Conservation (phyloP, 495 filamentous ascomycete genomes). For the Annulohypoxylon maeteangense region DNA sequence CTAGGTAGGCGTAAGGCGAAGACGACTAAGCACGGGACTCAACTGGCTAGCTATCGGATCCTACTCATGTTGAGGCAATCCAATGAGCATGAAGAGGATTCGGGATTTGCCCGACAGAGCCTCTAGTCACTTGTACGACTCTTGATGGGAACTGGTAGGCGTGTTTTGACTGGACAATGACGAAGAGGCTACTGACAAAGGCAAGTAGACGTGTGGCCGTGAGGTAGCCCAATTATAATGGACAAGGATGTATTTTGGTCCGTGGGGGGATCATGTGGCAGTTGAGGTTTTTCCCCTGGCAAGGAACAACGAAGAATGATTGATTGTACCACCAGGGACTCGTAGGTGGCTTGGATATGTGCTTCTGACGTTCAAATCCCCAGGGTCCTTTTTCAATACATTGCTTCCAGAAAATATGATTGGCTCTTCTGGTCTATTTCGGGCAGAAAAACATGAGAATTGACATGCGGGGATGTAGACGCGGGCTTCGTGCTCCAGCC, state of each 20-base stretch:
- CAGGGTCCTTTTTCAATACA: conserved; percentile 9
- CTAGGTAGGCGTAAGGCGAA: conserved; percentile 20
- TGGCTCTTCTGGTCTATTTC: conserved; percentile 22
- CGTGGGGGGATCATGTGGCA: conserved; percentile 36
- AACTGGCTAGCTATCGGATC: conserved; percentile 34
- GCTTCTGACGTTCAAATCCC: conserved; percentile 22
- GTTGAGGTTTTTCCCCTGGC: conserved; percentile 25
- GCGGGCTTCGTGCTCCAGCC: conserved; percentile 11
- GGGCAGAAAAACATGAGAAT: conserved; percentile 32
- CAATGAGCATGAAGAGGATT: conserved; percentile 26
- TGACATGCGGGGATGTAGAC: conserved; percentile 17
- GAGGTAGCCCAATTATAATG: not conserved
- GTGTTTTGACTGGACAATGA: conserved; percentile 9
- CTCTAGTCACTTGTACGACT: conserved; percentile 12
- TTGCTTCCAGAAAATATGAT: conserved; percentile 8
- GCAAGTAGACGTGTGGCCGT: conserved; percentile 7
- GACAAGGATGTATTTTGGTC: not conserved
- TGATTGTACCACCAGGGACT: conserved; percentile 30
- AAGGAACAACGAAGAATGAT: conserved; percentile 26
- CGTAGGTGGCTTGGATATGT: conserved; percentile 32
- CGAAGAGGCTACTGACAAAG: conserved; percentile 31
- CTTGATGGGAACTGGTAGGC: conserved; percentile 14
- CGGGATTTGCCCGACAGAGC: conserved; percentile 33
- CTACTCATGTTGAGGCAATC: conserved; percentile 24
- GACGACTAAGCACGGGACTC: conserved; percentile 32